Evolutionary conservation across 352 stramenopile genomes (phyloP).

Genomic region (Hyaloperonospora arabidopsidis): DNA sequence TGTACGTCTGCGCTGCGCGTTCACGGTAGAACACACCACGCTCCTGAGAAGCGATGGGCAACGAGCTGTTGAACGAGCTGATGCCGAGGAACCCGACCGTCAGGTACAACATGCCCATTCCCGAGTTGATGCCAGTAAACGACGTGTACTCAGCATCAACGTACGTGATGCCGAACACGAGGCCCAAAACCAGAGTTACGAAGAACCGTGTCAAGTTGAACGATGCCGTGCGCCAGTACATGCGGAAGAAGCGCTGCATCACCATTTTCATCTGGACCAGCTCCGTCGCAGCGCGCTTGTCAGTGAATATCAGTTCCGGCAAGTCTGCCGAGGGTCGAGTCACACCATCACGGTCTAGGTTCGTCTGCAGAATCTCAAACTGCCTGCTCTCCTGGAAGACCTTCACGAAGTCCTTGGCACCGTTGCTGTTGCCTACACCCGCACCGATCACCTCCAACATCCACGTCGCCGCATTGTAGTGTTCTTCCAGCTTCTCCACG

Average conservation of each 20-base stretch:
- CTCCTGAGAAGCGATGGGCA: conserved; percentile 74
- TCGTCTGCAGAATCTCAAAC: conserved; percentile 21
- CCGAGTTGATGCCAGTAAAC: conserved; percentile 35
- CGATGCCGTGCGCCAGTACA: conserved; percentile 58
- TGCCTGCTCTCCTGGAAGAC: conserved; percentile 28
- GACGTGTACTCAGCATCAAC: conserved; percentile 34
- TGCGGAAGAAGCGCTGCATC: conserved; percentile 39
- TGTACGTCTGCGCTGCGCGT: conserved; percentile 86
- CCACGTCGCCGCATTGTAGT: conserved; percentile 69
- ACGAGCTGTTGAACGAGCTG: conserved; percentile 66
- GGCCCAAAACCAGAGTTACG: conserved; percentile 51
- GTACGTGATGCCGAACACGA: conserved; percentile 67
- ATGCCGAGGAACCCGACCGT: conserved; percentile 70
- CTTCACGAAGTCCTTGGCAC: conserved; percentile 29
- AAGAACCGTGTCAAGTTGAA: conserved; percentile 81
- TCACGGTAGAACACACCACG: conserved; percentile 90
- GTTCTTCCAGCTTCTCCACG: conserved; percentile 37
- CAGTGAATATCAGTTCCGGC: conserved; percentile 28
- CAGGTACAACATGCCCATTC: conserved; percentile 55
- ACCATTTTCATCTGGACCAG: conserved; percentile 30
- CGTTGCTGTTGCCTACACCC: conserved; percentile 28
- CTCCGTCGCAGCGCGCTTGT: conserved; percentile 24
- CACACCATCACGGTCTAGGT: conserved; percentile 30
- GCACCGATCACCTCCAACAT: conserved; percentile 40
- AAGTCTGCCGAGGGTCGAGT: conserved; percentile 18